A percentile compares a stretch with the other conserved stretches of the same genome.
Evolutionary conservation across 2,329 filamentous ascomycete species (phyloP).

Genomic region (Colletotrichum sp.): DNA sequence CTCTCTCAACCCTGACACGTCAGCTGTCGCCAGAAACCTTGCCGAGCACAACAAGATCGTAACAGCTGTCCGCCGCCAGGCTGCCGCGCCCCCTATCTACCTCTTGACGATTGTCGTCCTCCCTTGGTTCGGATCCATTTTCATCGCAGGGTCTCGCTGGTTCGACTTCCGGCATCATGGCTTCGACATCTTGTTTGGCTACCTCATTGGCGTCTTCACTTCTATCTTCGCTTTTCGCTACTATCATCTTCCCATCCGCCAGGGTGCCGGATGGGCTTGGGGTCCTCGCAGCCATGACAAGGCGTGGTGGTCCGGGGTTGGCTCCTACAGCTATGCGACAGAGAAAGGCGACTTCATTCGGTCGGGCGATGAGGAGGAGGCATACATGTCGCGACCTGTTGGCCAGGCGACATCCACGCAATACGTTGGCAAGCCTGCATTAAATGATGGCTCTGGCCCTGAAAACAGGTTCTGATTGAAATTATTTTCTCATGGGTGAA

Average conservation of each 20-base stretch:
- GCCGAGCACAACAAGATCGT: conserved; percentile 43
- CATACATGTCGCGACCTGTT: conserved; percentile 3
- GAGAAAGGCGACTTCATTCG: conserved; percentile 35
- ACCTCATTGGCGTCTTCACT: conserved; percentile 73
- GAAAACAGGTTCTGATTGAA: conserved; percentile 7
- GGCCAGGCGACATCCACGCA: conserved; percentile 7
- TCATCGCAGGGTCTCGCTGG: conserved; percentile 85
- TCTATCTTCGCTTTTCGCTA: conserved; percentile 80
- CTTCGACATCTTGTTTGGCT: conserved; percentile 92
- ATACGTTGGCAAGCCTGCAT: conserved; percentile 5
- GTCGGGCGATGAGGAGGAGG: conserved; percentile 34
- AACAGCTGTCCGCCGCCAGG: conserved; percentile 68
- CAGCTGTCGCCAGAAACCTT: conserved; percentile 31
- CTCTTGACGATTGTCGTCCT: conserved; percentile 73
- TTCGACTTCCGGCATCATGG: conserved; percentile 89
- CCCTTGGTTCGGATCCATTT: conserved; percentile 77
- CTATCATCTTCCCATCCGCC: conserved; percentile 81
- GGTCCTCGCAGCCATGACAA: conserved; percentile 74
- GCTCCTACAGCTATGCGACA: conserved; percentile 60
- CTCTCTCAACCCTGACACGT: conserved; percentile 6
- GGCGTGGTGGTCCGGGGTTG: conserved; percentile 81
- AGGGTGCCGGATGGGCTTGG: conserved; percentile 91
- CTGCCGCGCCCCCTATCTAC: conserved; percentile 83
- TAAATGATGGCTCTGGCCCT: background rate
- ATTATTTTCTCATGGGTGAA: background rate